Evolutionary conservation across 805 yeast species (phyloP).

Genomic region (Groenewaldozyma salmanticensis): DNA sequence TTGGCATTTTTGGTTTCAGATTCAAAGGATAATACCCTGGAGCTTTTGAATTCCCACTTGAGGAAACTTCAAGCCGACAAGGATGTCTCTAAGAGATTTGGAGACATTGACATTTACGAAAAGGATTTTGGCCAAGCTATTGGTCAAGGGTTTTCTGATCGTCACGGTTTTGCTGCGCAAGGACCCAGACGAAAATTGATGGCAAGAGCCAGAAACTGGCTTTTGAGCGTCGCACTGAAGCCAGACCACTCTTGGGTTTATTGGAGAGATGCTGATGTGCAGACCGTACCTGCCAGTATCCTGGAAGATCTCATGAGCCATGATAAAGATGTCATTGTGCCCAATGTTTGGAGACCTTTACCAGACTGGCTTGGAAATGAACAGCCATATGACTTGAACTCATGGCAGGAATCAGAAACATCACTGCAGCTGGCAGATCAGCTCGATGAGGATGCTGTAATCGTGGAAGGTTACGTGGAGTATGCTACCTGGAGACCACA

Average conservation of each 20-base stretch:
- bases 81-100: conserved; percentile 56
- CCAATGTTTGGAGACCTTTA: conserved; percentile 96
- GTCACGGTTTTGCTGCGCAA: conserved; percentile 96
- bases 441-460: conserved; percentile 87
- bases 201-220: conserved; percentile 97
- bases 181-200: conserved; percentile 92
- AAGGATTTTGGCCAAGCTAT: conserved; percentile 91
- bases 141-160: conserved; percentile 89
- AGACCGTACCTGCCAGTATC: conserved; percentile 76
- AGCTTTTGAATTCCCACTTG: conserved; percentile 47
- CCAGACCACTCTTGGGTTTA: conserved; percentile 96
- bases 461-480: conserved; percentile 95
- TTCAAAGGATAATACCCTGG: conserved; percentile 81
- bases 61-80: conserved; percentile 55
- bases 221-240: conserved; percentile 73
- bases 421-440: conserved; percentile 40
- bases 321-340: conserved; percentile 86
- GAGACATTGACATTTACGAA: conserved; percentile 75
- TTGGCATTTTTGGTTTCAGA: conserved; percentile 81
- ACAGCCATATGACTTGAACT: conserved; percentile 92
- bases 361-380: conserved; percentile 85
- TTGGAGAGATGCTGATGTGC: conserved; percentile 99
- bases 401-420: conserved; percentile 86
- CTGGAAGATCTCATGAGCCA: conserved; percentile 92
- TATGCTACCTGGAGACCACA: conserved; percentile 98